Base-by-base conservation (phyloP, 768 basidiomycete species). In the Mycena leptocephala region DNA sequence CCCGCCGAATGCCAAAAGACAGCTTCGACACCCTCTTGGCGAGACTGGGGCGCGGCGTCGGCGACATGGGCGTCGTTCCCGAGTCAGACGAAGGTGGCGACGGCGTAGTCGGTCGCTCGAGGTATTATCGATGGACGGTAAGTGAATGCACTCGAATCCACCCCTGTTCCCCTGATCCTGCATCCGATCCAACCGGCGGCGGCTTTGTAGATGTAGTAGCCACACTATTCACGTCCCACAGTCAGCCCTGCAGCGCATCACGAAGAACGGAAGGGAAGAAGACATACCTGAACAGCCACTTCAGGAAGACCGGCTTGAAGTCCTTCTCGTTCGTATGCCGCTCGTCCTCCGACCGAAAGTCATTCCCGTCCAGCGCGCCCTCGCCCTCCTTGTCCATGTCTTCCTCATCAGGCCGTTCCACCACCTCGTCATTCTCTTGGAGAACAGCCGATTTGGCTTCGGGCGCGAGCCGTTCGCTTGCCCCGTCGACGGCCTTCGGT, bases 91-190 rank as follows among this genome's bases (percentile, higher is more conserved):
- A 91, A 5, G 87, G 39, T 79, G 85, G 70, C 84, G 86, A 69
- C 32, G 74, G 70, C 2, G 83, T 69, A 14, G 43, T 76, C 6
- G 86, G 78, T 0, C 79, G 76, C 9, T 92, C 90, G 96, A 94
- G 5, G 94, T 89, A 13, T 99, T 86, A 82, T 98, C 97, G 83
- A 99, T 99, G 24, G 96, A 97, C 0, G 98, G 98, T 46, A 95
- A 85, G 82, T 99, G 97, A 32, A 98, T 95, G 86, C 98, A 99
- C 83, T 99, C 98, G 83, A 96, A 99, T 2, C 98, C 98, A 69
- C 92, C 88, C 85, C 93, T 95, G 80, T 92, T 96, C 83, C 96
- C 95, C 41, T 96, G 92, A 82, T 98, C 95, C 76, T 97, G 97
- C 93, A 99, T 96, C 51, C 97, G 92, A 80, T 97, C 96, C 43